Evolutionary conservation across 176 grass and related monocot genomes (phyloP).

Genomic region (sorghum (Sorghum bicolor)): DNA sequence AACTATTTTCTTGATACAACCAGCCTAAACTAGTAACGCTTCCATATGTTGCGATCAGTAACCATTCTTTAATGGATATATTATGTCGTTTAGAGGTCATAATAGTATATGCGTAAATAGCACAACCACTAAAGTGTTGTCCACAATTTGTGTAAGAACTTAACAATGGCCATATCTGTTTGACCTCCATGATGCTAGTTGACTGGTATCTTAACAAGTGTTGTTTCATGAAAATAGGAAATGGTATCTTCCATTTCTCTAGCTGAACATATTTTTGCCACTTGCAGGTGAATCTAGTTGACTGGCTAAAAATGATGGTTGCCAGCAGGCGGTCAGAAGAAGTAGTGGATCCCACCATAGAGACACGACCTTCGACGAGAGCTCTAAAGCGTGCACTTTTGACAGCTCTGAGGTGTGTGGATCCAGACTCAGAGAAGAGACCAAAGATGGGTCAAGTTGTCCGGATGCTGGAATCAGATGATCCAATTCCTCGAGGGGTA

Average conservation of each 20-base stretch:
- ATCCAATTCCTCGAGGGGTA: conserved; percentile 83
- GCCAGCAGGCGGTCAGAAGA: conserved; percentile 86
- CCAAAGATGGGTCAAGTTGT: conserved; percentile 97
- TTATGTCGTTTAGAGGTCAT: not conserved
- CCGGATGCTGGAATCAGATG: conserved; percentile 91
- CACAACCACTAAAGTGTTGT: conserved; percentile 9
- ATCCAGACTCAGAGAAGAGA: conserved; percentile 98
- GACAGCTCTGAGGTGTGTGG: conserved; percentile 88
- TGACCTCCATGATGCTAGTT: not conserved
- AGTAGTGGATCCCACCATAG: conserved; percentile 86
- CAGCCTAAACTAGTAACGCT: not conserved
- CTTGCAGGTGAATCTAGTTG: conserved; percentile 90
- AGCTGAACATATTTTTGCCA: conserved; percentile 14
- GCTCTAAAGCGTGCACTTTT: conserved; percentile 88
- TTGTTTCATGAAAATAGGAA: not conserved
- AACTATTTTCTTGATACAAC: not conserved
- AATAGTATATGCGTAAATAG: not conserved
- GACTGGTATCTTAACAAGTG: too few relatives aligned
- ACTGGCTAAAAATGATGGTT: conserved; percentile 99
- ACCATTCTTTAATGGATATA: not conserved
- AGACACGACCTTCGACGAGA: conserved; percentile 76
- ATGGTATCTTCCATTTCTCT: not conserved
- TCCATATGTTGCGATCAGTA: not conserved
- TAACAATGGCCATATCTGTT: not conserved
- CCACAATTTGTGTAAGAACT: not conserved